Evolutionary conservation across 768 basidiomycete genomes (phyloP), one percentile per base, ranked within the genome.

Genomic region (Pleurotus cornucopiae): DNA sequence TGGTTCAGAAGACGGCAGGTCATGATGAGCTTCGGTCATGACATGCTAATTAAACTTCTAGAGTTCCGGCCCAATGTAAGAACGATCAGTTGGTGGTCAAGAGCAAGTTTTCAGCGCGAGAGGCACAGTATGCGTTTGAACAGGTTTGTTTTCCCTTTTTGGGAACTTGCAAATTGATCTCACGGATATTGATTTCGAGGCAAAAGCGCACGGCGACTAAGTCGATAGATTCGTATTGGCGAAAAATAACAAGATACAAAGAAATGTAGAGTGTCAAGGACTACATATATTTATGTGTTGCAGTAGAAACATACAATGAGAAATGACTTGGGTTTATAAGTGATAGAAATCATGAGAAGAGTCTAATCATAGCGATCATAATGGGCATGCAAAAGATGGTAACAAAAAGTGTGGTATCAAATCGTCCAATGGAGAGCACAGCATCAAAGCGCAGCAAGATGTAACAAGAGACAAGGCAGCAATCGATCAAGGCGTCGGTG

Each of bases 11-110:
- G 39, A 38, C 23, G 51, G 51, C 51, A 53, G 51, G 51, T 41
- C 51, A 53, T 53, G 51, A 39, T 37, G 37, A 53, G 51, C 51
- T 41, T 53, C 51, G n/a, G 51, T 53, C 51, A 53, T 53, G 51
- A 53, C 51, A 53, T 53, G 51, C 51, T 53, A 53, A 53, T 53
- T 9, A 34, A 34, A 34, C 30, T 34, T 34, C 30, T 11, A 34
- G 30, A 34, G 7, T 34, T 34, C 9, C 30, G 6, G 30, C 9
- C 23, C 30, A 34, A 34, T 34, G 30, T 34, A 34, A 34, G 30
- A 25, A 25, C 23, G 23, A 34, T 34, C 30, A 11, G 30, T 34
- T 34, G 30, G 30, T 34, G 30, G 30, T 34, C 30, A 34, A 34
- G 30, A 34, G 11, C 30, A 34, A 34, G 30, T 34, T 34, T 34